phyloP scores from a whole-genome alignment of 1,284 basidiomycete genomes.

The Sporisorium iseilematis-ciliati region DNA sequence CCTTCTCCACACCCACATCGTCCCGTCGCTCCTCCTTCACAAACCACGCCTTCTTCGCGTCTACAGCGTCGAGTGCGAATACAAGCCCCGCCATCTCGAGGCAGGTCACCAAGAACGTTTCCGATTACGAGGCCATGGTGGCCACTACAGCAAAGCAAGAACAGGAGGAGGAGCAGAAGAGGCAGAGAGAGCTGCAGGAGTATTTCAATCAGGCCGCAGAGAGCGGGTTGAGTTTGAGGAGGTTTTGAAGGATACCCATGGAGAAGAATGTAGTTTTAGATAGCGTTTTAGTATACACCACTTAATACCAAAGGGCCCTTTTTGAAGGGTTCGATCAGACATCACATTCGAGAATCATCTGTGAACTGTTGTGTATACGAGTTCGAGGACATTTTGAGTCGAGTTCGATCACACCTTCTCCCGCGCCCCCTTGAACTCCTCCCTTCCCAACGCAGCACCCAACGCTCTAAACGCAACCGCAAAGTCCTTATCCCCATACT shows the following conservation, averaged over 20 bases:
- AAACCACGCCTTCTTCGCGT: slow-evolving; percentile 31
- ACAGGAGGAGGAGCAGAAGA: slow-evolving; percentile 26
- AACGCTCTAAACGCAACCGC: slow-evolving; percentile 61
- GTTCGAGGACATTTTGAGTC: too few relatives aligned
- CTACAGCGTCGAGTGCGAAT: slow-evolving; percentile 37
- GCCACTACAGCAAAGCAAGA: slow-evolving; percentile 25
- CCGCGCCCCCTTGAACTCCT: slow-evolving; percentile 42
- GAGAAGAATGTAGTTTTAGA: slow-evolving; percentile 13
- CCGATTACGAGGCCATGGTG: slow-evolving; percentile 41
- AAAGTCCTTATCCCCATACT: slow-evolving; percentile 59
- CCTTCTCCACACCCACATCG: slow-evolving; percentile 32
- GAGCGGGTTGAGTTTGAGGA: slow-evolving; percentile 29
- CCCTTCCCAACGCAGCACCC: slow-evolving; percentile 46
- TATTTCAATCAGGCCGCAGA: slow-evolving; percentile 38
- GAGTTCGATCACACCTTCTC: slow-evolving; percentile 23
- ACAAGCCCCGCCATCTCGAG: slow-evolving; percentile 42
- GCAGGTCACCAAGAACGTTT: slow-evolving; percentile 31
- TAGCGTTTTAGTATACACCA: slow-evolving; percentile 6
- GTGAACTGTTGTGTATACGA: neutral
- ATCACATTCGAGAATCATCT: neutral
- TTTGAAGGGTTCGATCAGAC: neutral
- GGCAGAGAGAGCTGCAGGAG: slow-evolving; percentile 28
- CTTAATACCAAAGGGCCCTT: slow-evolving; percentile 11
- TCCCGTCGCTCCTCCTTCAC: slow-evolving; percentile 43
- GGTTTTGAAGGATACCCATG: slow-evolving; percentile 35